Conservation (phyloP, 2,329 filamentous ascomycete genomes). For the Penicillium frequentans region DNA sequence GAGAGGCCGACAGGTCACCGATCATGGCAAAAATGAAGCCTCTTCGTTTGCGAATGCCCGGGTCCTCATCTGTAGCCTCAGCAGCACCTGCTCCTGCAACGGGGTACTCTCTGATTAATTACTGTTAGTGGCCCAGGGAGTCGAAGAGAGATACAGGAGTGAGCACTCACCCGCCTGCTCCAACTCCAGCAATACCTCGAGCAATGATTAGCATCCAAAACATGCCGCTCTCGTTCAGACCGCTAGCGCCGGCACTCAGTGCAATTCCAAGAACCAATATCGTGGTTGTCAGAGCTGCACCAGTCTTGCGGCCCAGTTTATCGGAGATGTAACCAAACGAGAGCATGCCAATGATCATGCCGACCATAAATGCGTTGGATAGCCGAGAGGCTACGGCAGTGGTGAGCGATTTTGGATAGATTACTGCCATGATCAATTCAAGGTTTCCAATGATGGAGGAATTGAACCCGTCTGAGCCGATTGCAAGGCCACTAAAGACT, state of each 20-base stretch:
- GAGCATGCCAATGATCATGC: slow-evolving; percentile 58
- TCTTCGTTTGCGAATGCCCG: slow-evolving; percentile 45
- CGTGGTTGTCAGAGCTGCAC: slow-evolving; percentile 50
- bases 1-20: slow-evolving; percentile 50
- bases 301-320: slow-evolving; percentile 51
- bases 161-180: slow-evolving; percentile 36
- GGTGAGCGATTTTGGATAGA: slow-evolving; percentile 21
- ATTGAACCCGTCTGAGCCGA: slow-evolving; percentile 39
- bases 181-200: slow-evolving; percentile 47
- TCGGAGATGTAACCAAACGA: slow-evolving; percentile 54
- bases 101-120: slow-evolving; percentile 49
- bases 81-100: slow-evolving; percentile 50
- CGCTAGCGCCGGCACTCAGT: slow-evolving; percentile 49
- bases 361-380: slow-evolving; percentile 58
- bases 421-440: slow-evolving; percentile 42
- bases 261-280: slow-evolving; percentile 51
- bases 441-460: slow-evolving; percentile 37
- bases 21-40: slow-evolving; percentile 61
- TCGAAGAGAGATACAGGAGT: not conserved
- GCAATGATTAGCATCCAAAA: slow-evolving; percentile 42
- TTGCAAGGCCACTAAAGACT: slow-evolving; percentile 37
- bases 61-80: slow-evolving; percentile 56
- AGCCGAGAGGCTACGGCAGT: slow-evolving; percentile 42
- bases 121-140: not conserved
- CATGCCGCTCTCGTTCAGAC: slow-evolving; percentile 36